Evolutionary conservation across 2,329 filamentous ascomycete genomes (phyloP).

Genomic region (Penicillium sp.): DNA sequence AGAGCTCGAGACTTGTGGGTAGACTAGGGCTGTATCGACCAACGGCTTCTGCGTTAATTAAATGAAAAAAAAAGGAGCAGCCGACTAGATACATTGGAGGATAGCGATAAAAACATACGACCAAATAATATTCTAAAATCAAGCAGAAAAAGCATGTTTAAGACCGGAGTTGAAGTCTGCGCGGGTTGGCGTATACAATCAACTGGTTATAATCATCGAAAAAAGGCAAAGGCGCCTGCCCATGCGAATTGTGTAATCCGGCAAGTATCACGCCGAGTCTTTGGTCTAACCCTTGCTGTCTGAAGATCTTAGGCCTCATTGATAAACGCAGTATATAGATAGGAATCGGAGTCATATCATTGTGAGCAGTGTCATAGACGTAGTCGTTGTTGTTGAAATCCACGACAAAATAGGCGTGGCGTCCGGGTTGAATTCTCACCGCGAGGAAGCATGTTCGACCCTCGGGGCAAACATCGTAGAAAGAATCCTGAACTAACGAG

Average conservation of each 20-base stretch:
- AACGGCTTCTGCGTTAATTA: too few relatives aligned
- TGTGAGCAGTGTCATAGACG: constrained; percentile 17
- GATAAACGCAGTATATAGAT: constrained; percentile 15
- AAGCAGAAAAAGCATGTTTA: too few relatives aligned
- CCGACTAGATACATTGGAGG: too few relatives aligned
- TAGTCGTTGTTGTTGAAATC: constrained; percentile 16
- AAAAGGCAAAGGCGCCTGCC: constrained; percentile 16
- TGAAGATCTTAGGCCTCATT: constrained; percentile 5
- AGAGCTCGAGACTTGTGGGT: too few relatives aligned
- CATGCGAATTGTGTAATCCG: constrained; percentile 15
- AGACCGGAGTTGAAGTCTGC: neutral
- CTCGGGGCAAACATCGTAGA: neutral
- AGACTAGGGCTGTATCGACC: too few relatives aligned
- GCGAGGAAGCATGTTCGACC: constrained; percentile 11
- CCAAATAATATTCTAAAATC: too few relatives aligned
- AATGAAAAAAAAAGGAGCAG: too few relatives aligned
- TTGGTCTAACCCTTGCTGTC: constrained; percentile 3
- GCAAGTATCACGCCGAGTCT: constrained; percentile 6
- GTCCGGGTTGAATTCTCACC: constrained; percentile 6
- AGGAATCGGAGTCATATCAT: constrained; percentile 5
- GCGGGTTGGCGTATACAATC: neutral
- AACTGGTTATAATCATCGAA: constrained; percentile 5
- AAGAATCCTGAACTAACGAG: neutral
- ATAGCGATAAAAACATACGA: too few relatives aligned
- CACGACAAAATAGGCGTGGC: constrained; percentile 17